Evolutionary conservation across 305 asterid species (phyloP), one percentile per base, ranked within the genome.

Genomic region (Fraxinus xanthoxyloides): DNA sequence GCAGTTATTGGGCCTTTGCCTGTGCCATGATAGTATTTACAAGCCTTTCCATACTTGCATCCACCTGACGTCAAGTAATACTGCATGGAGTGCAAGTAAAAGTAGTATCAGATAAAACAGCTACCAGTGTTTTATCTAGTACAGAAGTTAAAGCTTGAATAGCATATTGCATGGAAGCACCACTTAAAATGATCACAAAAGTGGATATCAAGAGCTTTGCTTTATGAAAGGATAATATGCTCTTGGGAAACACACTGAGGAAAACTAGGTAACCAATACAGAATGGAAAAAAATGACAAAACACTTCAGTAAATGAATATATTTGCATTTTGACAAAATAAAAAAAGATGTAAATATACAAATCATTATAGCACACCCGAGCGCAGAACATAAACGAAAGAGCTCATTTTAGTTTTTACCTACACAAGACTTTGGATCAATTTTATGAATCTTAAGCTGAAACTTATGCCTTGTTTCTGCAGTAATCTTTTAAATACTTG

Each of bases 21-120:
- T 85, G 91, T 79, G 79, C 88, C 91, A 82, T 96, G 99, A 85
- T 70, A 31, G 75, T 79, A 96, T 87, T 90, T 96, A 86, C 99
- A 96, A 79, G 91, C 90, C 76, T 85, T 90, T 70, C 98, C 99
- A 88, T 86, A 93, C 82, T 90, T 96, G 93, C 99, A 94, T n/a
- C 99, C 99, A 23, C 87, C 95, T 72, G 98, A 48, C 30, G 98
- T 87, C 85, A 93, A 85, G 91, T 90, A 93, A 89, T 89, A 96
- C 99, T 94, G 97, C 93, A 92, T 51, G 30, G 34, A 82, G 79
- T 70, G 77, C 80, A 87, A 84, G 76, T 61, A 82, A 34, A 56
- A 5, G 61, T 40, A 79, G 82, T 59, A 81, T 78, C 43, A 80
- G 81, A 74, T 75, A 80, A 26, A 82, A 48, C 69, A 78, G 34